Evolutionary conservation across 371 early-diverging fungal genomes (phyloP).

Genomic region (Saksenaea oblongispora): DNA sequence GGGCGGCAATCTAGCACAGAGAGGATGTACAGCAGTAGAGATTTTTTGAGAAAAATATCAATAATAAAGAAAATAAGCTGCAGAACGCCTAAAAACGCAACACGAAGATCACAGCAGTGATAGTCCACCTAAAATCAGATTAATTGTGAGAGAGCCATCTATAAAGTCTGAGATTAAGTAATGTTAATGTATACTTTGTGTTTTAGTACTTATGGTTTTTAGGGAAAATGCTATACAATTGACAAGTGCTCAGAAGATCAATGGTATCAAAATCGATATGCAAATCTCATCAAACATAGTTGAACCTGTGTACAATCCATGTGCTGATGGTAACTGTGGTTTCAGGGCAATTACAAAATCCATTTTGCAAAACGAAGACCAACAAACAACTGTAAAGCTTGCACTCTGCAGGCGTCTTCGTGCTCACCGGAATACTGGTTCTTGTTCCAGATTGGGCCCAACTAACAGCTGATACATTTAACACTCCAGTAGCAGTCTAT

Average conservation of each 20-base stretch:
- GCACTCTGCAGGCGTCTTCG: background rate
- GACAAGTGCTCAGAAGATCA: background rate
- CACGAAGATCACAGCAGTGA: background rate
- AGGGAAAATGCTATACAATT: background rate
- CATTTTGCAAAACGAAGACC: background rate
- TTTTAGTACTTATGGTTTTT: background rate
- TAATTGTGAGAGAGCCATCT: background rate
- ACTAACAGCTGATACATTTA: slow-evolving; percentile 9
- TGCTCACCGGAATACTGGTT: slow-evolving; percentile 5
- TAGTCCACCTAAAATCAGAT: background rate
- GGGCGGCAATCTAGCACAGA: background rate
- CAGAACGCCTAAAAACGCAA: background rate
- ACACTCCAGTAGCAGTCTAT: slow-evolving; percentile 7
- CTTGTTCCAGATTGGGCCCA: background rate
- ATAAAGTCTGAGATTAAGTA: background rate
- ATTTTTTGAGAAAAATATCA: background rate
- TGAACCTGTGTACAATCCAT: background rate
- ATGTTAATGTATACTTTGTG: background rate
- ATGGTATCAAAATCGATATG: background rate
- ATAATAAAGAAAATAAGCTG: background rate
- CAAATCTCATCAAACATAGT: background rate
- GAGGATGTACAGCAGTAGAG: background rate
- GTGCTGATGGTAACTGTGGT: slow-evolving; percentile 3
- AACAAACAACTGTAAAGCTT: background rate
- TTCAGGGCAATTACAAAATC: background rate